Conservation (phyloP, 148 eudicot genomes). For the Tetragonia tetragonoides region DNA sequence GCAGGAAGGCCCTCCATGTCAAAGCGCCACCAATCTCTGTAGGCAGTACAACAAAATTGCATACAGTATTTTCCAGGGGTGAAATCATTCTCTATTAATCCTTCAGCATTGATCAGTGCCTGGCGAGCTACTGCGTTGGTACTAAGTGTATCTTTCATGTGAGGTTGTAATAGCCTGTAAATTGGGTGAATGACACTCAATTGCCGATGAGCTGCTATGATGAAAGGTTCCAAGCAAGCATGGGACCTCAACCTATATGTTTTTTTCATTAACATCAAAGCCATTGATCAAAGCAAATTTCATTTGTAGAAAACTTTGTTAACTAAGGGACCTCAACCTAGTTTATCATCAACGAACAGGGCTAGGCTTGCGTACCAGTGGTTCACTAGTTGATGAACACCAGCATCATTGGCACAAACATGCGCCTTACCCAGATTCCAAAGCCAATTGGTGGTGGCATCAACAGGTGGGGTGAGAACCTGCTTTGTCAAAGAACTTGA, state of each 20-base stretch:
- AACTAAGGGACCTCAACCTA: no score
- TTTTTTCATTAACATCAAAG: background rate
- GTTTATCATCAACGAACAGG: no score
- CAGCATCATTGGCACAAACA: conserved; percentile 68
- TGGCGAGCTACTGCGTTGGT: conserved; percentile 35
- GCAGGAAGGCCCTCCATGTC: conserved; percentile 39
- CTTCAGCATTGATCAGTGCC: conserved; percentile 32
- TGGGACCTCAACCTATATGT: conserved; percentile 11
- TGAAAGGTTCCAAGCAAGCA: conserved; percentile 43
- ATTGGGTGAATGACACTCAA: conserved; percentile 52
- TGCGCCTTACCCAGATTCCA: conserved; percentile 80
- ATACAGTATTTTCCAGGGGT: conserved; percentile 32
- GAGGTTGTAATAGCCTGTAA: conserved; percentile 38
- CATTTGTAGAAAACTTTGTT: background rate
- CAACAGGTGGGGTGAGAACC: conserved; percentile 39
- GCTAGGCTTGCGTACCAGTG: conserved; percentile 47
- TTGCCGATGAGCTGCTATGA: conserved; percentile 43
- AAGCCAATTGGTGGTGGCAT: conserved; percentile 59
- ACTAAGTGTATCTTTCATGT: conserved; percentile 33
- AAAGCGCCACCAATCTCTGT: conserved; percentile 38
- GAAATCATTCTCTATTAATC: conserved; percentile 27
- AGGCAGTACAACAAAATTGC: conserved; percentile 34
- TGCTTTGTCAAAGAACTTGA: conserved; percentile 49
- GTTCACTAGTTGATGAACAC: conserved; percentile 60
- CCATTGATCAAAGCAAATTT: background rate